Evolutionary conservation across 805 yeast species (phyloP), one percentile per base, ranked within the genome.

Genomic region (Suhomyces sp.): DNA sequence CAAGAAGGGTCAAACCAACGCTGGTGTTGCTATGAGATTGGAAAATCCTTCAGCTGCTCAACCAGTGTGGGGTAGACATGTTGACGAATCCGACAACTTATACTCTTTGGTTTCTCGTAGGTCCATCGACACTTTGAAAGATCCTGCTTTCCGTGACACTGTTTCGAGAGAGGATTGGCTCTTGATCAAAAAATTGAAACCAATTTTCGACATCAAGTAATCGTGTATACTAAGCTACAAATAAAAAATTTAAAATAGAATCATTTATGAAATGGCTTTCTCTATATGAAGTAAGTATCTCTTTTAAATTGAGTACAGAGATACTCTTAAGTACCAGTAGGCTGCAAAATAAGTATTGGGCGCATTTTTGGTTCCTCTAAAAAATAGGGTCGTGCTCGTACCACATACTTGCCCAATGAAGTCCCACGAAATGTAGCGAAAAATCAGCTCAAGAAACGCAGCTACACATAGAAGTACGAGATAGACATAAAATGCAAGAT

Each of bases 41-140:
- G 99, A 94, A 53, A 87, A 90, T 63, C 92, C 96, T 59, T 88
- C 96, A 44, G 80, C 88, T 54, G 93, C 89, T 59, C 97, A 91
- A 75, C 98, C 99, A 51, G 86, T 90, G 12, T 94, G 98, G 98
- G 99, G 99, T 58, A 90, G 99, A 78, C 99, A 94, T 68, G 96
- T 94, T 62, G 97, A 91, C 71, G 99, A 94, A 74, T 77, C 83
- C 54, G 99, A 94, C 71, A 80, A 82, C 46, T 78, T 94, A 67
- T 94, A 92, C 74, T 93, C 99, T n/a, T 79, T 88, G 76, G 82
- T 94, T 58, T 69, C 94, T 10, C 85, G 99, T 79, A 88, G 80
- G 72, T 88, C 97, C 35, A 92, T 94, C 62, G 97, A 94, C 70
- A 88, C 96, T n/a, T 84, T 94, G 80, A 94, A 94, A 77, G 99